Percentiles rank a stretch among this genome's conserved stretches.
phyloP scores from a whole-genome alignment of 2,329 filamentous ascomycete species.

The Sclerotinia glacialis region DNA sequence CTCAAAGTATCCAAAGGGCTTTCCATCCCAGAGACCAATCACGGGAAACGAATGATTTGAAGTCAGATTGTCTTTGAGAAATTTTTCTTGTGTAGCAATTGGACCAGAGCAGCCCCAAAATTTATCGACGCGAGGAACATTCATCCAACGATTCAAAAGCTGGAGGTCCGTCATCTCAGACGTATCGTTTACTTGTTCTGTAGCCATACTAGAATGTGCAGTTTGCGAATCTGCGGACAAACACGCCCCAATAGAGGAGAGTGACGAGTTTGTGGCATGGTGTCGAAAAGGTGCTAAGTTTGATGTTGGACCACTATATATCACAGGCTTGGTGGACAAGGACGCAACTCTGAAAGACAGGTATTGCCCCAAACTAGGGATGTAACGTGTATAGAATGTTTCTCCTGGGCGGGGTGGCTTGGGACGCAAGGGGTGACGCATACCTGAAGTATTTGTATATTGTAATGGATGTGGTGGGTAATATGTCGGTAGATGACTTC shows the following conservation, averaged over 20 bases:
- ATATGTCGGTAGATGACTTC: constrained; percentile 84
- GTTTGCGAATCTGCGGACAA: constrained; percentile 41
- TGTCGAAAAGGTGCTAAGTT: constrained; percentile 30
- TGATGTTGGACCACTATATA: constrained; percentile 58
- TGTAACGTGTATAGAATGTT: constrained; percentile 83
- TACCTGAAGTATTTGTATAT: constrained; percentile 72
- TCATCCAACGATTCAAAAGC: constrained; percentile 84
- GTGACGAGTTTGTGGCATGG: constrained; percentile 33
- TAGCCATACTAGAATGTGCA: constrained; percentile 46
- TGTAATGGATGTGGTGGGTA: constrained; percentile 81
- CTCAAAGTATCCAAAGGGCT: constrained; percentile 96
- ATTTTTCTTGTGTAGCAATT: constrained; percentile 57
- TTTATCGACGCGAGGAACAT: constrained; percentile 74
- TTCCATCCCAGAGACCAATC: constrained; percentile 90
- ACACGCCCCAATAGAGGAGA: constrained; percentile 37
- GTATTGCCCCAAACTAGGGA: constrained; percentile 79
- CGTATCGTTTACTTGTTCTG: constrained; percentile 30
- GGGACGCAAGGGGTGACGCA: constrained; percentile 81
- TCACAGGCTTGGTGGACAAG: constrained; percentile 59
- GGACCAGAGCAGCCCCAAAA: constrained; percentile 74
- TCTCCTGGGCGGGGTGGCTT: constrained; percentile 90
- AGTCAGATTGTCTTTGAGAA: constrained; percentile 63
- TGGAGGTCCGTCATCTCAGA: constrained; percentile 54
- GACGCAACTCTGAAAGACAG: constrained; percentile 86
- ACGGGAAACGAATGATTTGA: constrained; percentile 80